Conservation (phyloP, 257 asterid genomes). For the Primulina eburnea region DNA sequence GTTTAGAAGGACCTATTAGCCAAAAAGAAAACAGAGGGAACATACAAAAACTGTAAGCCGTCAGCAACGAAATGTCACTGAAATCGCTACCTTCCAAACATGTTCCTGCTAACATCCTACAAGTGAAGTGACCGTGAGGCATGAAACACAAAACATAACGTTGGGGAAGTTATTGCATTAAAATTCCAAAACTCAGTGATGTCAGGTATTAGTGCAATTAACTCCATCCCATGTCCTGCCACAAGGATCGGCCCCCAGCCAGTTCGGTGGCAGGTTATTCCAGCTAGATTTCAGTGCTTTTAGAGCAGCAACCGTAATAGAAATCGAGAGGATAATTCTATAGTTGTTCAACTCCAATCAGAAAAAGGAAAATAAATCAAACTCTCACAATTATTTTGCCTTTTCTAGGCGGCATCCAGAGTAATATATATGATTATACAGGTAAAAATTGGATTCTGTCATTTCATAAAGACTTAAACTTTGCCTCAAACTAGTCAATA, state of each 20-base stretch:
- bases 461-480: too few species aligned
- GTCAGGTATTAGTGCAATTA: conserved; percentile 50
- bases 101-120: conserved; percentile 63
- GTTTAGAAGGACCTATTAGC: background rate
- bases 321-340: conserved; percentile 1
- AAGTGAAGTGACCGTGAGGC: conserved; percentile 13
- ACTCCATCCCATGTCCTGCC: conserved; percentile 75
- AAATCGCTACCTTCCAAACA: conserved; percentile 54
- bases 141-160: background rate
- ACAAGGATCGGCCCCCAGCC: conserved; percentile 85
- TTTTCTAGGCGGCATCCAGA: too few species aligned
- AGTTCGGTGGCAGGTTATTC: conserved; percentile 82
- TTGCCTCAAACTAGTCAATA: background rate
- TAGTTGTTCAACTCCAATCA: background rate
- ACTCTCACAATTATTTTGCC: too few species aligned
- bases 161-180: conserved; percentile 3
- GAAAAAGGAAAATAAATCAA: background rate
- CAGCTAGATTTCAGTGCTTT: conserved; percentile 60
- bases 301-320: conserved; percentile 63
- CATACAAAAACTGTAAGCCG: conserved; percentile 57
- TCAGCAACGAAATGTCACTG: conserved; percentile 60
- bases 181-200: conserved; percentile 39
- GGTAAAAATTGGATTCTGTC: too few species aligned
- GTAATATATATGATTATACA: too few species aligned
- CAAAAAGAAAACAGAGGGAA: conserved; percentile 18